These are phyloP conservation scores for Yamadazyma sp. DNA, from an alignment of 805 yeast genomes.

Conservation along the genomic window DNA sequence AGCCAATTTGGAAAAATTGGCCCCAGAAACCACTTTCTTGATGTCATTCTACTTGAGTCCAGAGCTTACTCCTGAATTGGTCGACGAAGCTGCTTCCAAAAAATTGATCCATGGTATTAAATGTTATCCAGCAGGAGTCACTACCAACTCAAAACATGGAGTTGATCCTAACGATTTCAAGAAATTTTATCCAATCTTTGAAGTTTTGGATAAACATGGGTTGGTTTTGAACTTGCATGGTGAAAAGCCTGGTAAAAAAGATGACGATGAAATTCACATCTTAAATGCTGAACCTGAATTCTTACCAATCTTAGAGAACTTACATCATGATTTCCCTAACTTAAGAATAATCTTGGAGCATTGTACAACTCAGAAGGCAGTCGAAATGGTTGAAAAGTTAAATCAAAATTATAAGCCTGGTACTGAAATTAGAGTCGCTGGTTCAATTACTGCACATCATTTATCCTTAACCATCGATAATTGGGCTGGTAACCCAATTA, in stretches of 20 bases:
- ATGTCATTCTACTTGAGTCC: slow-evolving; percentile 86
- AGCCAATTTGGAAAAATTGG: slow-evolving; percentile 52
- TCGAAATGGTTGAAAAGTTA: slow-evolving; percentile 69
- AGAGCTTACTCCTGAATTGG: slow-evolving; percentile 80
- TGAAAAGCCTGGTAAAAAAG: slow-evolving; percentile 73
- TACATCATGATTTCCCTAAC: slow-evolving; percentile 81
- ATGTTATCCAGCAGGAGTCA: slow-evolving; percentile 98
- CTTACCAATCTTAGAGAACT: slow-evolving; percentile 78
- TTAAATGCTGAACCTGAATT: slow-evolving; percentile 92
- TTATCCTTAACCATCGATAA: slow-evolving; percentile 82
- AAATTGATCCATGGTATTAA: slow-evolving; percentile 83
- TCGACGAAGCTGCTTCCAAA: slow-evolving; percentile 68
- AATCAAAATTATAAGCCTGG: slow-evolving; percentile 26
- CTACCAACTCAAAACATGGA: slow-evolving; percentile 92
- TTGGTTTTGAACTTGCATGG: slow-evolving; percentile 91
- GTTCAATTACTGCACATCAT: slow-evolving; percentile 95
- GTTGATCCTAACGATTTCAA: slow-evolving; percentile 92
- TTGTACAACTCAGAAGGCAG: slow-evolving; percentile 89
- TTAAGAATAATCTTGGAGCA: slow-evolving; percentile 88
- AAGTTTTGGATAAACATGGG: slow-evolving; percentile 77
- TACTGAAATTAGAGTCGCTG: slow-evolving; percentile 63
- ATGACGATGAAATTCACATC: slow-evolving; percentile 65
- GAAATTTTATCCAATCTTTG: slow-evolving; percentile 82
- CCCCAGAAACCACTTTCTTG: slow-evolving; percentile 82
- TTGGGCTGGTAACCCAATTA: slow-evolving; percentile 96